Evolutionary conservation across 2,329 filamentous ascomycete genomes (phyloP), one percentile per base, ranked within the genome.

Genomic region (Anthostomella pinea): DNA sequence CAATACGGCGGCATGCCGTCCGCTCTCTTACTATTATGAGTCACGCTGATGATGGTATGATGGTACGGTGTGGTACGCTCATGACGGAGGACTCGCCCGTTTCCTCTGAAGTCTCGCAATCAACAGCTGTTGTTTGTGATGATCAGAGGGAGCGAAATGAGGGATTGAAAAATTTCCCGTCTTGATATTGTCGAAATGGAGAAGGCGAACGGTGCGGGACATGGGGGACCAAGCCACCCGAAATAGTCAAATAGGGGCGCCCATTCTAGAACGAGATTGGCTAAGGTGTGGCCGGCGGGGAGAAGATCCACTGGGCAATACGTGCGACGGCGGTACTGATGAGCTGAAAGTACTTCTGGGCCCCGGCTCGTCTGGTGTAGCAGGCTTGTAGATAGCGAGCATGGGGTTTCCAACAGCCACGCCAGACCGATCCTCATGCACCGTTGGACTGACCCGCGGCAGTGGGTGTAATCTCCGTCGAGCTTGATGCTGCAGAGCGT

Each of bases 401-500:
- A n/a, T n/a, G n/a, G n/a, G n/a, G n/a, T n/a, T n/a, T n/a, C n/a
- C n/a, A n/a, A n/a, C n/a, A n/a, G n/a, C n/a, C n/a, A n/a, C n/a
- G 16, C 9, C 8, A 19, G 26, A 36, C 22, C 32, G 28, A 39
- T 37, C 39, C 48, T 49, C 49, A 52, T 45, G 46, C 45, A 45
- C 45, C 36, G 43, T 40, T 62, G 54, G 55, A 53, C 46, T 44
- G 57, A 63, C 59, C 59, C 59, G 48, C 51, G 54, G 57, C 49
- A 53, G 57, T 62, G 59, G 58, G 37, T 51, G 52, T 60, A 63
- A 56, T 56, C 45, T 56, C 45, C 47, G 48, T 31, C 38, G 33
- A 47, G 34, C 13, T 51, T 38, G 37, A 45, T 45, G 40, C 40
- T 41, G 37, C 38, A 46, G 39, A 48, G 41, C 40, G 44, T 25